Base-by-base conservation (phyloP, 1,284 basidiomycete genomes). In the Rhodofomes roseus region DNA sequence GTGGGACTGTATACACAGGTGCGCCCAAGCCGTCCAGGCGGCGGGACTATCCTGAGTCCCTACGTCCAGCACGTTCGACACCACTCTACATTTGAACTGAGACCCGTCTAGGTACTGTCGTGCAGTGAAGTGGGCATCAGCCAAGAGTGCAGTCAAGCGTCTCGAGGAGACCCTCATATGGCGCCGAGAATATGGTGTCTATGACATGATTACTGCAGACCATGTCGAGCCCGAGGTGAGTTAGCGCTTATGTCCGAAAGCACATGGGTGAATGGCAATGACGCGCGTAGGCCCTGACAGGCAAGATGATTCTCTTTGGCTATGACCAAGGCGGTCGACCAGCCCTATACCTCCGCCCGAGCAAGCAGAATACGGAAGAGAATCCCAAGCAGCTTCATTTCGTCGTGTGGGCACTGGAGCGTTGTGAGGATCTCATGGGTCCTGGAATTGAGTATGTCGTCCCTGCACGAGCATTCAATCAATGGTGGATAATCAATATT, bases 311-410 rank as follows among this genome's bases (percentile, higher is more conserved):
- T 54, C 61, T 89, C 16, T 91, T 88, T 63, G 93, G 93, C 0
- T 95, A 87, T 71, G 93, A 96, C 60, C 64, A 68, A 8, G 74
- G 78, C 58, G 75, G 87, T 8, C 77, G 91, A 60, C 93, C 93
- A 0, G 86, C 82, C 1, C 71, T 90, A 40, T 95, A 94, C 75
- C 82, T 95, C 77, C 83, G 89, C 41, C 93, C 93, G 0, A 90
- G 87, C 63, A 82, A 85, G 46, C 92, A 95, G 72, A 95, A 95
- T 72, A 95, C 92, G 0, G 81, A 85, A n/a, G 89, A 87, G 63
- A 76, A 81, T 22, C 80, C 81, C 0, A 79, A 89, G 40, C 92
- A 95, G 73, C 82, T 95, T 54, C 82, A 92, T 57, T 91, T 85
- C 69, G 77, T 82, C 0, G 85, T 94, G 36, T 95, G 87, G 83